Conservation (phyloP, 2,329 filamentous ascomycete species). For the Penicillium sp. region DNA sequence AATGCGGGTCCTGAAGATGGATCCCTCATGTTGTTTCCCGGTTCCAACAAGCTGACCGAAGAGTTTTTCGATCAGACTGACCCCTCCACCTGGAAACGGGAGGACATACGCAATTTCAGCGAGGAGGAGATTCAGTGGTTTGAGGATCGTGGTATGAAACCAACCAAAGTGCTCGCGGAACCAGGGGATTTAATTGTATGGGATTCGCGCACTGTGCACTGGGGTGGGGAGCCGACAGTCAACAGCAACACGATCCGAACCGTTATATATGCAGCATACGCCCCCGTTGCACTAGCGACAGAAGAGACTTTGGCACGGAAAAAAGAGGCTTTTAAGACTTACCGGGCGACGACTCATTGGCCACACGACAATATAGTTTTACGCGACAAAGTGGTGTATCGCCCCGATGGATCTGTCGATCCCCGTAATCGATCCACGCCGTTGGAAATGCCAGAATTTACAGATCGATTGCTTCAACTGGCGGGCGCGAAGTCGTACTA, state of each 20-base stretch:
- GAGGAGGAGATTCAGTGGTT: conserved; percentile 34
- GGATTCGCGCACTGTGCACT: conserved; percentile 31
- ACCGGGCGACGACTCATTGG: conserved; percentile 6
- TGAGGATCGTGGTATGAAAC: conserved; percentile 22
- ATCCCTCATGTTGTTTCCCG: conserved; percentile 17
- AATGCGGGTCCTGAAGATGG: conserved; percentile 23
- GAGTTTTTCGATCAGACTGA: conserved; percentile 34
- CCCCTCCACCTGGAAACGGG: conserved; percentile 11
- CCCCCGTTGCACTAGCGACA: conserved; percentile 2
- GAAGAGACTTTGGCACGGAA: conserved; percentile 1
- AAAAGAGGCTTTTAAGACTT: conserved; percentile 15
- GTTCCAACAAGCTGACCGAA: conserved; percentile 27
- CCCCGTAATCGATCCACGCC: conserved; percentile 4
- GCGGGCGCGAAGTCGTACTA: conserved; percentile 3
- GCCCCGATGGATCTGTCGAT: background rate
- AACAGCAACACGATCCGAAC: conserved; percentile 22
- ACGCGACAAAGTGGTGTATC: background rate
- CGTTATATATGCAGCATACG: conserved; percentile 25
- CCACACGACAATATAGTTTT: conserved; percentile 4
- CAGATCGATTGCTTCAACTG: conserved; percentile 2
- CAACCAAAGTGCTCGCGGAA: conserved; percentile 41
- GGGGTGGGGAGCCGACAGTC: conserved; percentile 23
- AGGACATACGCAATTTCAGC: conserved; percentile 26
- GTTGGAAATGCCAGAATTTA: conserved; percentile 1
- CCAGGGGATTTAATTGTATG: conserved; percentile 45